These are phyloP conservation scores for Lyophyllum shimeji DNA, from an alignment of 768 basidiomycete genomes.

Conservation along the genomic window DNA sequence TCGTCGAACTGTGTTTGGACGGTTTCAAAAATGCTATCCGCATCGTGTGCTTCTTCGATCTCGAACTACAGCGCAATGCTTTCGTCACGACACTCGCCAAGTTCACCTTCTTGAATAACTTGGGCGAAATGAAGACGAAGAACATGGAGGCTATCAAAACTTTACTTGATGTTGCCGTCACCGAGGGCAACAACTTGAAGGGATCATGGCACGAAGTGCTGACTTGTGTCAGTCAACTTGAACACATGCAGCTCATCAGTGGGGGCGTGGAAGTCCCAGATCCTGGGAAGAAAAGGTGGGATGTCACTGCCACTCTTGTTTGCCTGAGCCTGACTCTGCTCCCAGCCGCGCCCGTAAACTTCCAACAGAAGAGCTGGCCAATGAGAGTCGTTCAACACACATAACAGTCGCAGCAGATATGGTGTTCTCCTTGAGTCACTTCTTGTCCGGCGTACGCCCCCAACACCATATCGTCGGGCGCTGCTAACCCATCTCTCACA, in stretches of 20 bases:
- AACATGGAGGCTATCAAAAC: constrained; percentile 99
- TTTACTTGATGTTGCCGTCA: constrained; percentile 90
- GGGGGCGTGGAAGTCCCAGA: constrained; percentile 87
- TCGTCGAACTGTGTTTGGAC: constrained; percentile 89
- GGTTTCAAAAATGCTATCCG: constrained; percentile 97
- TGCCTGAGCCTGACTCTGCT: constrained; percentile 9
- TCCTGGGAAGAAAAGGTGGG: constrained; percentile 77
- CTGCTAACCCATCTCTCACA: constrained; percentile 28
- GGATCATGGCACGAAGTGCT: constrained; percentile 96
- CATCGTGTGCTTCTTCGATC: constrained; percentile 95
- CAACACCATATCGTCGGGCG: not conserved
- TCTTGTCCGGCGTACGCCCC: constrained; percentile 85
- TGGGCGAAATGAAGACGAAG: constrained; percentile 98
- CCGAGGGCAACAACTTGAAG: constrained; percentile 96
- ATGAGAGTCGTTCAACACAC: constrained; percentile 95
- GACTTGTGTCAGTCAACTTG: constrained; percentile 96
- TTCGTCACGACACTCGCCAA: constrained; percentile 96
- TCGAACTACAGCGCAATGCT: constrained; percentile 97
- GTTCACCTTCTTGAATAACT: constrained; percentile 96
- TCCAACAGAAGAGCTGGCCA: constrained; percentile 91
- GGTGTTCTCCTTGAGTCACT: constrained; percentile 97
- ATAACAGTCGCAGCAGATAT: constrained; percentile 99
- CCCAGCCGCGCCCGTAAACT: constrained; percentile 55
- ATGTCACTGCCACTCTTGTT: not conserved
- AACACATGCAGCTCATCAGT: constrained; percentile 97